phyloP scores from a whole-genome alignment of 1,284 basidiomycete species.

The Irpex sp. region DNA sequence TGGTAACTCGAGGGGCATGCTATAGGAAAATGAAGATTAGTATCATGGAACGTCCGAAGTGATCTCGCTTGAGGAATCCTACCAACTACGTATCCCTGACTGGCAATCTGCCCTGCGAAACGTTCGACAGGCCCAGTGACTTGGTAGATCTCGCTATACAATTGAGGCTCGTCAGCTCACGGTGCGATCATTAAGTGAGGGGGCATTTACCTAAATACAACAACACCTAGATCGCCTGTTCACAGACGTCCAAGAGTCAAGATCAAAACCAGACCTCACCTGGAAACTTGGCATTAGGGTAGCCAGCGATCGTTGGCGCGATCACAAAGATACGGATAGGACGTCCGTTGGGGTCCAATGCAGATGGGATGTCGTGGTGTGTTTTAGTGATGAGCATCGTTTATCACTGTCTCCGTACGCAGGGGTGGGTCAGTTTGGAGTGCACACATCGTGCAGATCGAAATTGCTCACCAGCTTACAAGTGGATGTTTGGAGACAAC shows the following conservation, averaged over 20 bases:
- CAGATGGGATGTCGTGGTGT: constrained; percentile 71
- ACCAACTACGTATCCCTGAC: constrained; percentile 82
- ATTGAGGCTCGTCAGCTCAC: not conserved
- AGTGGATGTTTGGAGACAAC: not conserved
- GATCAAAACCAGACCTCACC: constrained; percentile 33
- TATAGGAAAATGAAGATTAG: constrained; percentile 25
- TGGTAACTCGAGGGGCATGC: constrained; percentile 84
- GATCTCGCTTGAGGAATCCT: constrained; percentile 16
- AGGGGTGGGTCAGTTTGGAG: too few relatives aligned
- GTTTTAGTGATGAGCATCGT: constrained; percentile 77
- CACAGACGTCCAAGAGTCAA: constrained; percentile 7
- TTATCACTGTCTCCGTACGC: too few relatives aligned
- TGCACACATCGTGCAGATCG: not conserved
- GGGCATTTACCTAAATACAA: constrained; percentile 64
- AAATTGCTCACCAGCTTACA: not conserved
- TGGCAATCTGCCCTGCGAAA: constrained; percentile 90
- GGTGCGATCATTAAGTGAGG: too few relatives aligned
- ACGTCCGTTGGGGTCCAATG: constrained; percentile 55
- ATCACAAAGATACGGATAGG: constrained; percentile 80
- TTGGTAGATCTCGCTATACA: constrained; percentile 76
- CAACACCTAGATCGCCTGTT: constrained; percentile 48
- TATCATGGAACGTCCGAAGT: not conserved
- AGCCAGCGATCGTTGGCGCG: constrained; percentile 62
- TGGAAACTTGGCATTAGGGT: constrained; percentile 82
- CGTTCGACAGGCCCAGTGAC: constrained; percentile 85